Evolutionary conservation across 805 yeast genomes (phyloP).

Genomic region (Nakazawaea molendinolei): DNA sequence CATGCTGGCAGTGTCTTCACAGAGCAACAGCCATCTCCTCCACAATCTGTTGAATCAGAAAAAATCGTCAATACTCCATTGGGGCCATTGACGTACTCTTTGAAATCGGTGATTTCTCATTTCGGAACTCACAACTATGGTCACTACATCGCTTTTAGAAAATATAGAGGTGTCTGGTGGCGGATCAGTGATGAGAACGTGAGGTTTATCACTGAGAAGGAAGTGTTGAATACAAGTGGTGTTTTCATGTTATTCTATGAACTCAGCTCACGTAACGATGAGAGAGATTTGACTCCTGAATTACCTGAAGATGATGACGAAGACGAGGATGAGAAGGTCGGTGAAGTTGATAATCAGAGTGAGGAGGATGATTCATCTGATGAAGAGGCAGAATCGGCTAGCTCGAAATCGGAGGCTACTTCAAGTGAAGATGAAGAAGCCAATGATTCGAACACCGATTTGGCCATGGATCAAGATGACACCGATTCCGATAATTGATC

Average conservation of each 20-base stretch:
- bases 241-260: constrained; percentile 93
- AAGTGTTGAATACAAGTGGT: constrained; percentile 77
- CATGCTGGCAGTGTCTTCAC: constrained; percentile 7
- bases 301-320: constrained; percentile 30
- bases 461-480: constrained; percentile 8
- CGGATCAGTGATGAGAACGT: constrained; percentile 88
- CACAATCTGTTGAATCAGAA: constrained; percentile 12
- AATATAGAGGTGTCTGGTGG: constrained; percentile 87
- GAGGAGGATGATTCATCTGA: neutral
- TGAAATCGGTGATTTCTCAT: constrained; percentile 85
- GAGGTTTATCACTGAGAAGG: constrained; percentile 69
- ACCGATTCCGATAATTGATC: constrained; percentile 33
- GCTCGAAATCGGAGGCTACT: neutral
- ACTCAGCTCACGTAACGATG: constrained; percentile 30
- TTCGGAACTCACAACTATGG: constrained; percentile 97
- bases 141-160: constrained; percentile 89
- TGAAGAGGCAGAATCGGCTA: constrained; percentile 1
- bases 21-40: constrained; percentile 10
- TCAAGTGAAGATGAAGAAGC: neutral
- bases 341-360: neutral
- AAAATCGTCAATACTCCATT: constrained; percentile 14
- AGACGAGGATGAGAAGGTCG: constrained; percentile 14
- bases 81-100: constrained; percentile 52
- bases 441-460: neutral
- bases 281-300: constrained; percentile 48